Percentiles rank a stretch among this genome's conserved stretches.
Conservation (phyloP, 2,329 filamentous ascomycete genomes). For the Metarhizium sp. region DNA sequence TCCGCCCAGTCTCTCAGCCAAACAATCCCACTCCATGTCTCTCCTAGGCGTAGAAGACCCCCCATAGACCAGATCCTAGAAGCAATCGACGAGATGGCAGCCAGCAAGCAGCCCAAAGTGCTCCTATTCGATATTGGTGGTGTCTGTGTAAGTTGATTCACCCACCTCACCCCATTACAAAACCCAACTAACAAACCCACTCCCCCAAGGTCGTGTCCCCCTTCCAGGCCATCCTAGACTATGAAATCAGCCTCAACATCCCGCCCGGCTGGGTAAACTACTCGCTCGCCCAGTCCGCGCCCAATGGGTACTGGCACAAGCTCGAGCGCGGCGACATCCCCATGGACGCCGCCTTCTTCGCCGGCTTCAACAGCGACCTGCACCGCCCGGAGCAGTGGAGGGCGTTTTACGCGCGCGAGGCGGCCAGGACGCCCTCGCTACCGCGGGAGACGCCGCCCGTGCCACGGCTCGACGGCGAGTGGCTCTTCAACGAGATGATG, state of each 20-base stretch:
- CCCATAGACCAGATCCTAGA: conserved; percentile 17
- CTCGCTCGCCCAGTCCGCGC: conserved; percentile 70
- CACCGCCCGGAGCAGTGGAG: conserved; percentile 58
- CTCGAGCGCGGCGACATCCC: conserved; percentile 77
- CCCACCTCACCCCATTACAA: neutral
- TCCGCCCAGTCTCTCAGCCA: neutral
- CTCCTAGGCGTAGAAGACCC: conserved; percentile 1
- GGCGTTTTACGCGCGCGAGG: conserved; percentile 45
- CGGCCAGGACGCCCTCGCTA: conserved; percentile 29
- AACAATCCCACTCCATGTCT: neutral
- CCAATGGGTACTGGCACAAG: conserved; percentile 76
- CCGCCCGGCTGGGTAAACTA: conserved; percentile 88
- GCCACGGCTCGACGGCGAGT: conserved; percentile 66
- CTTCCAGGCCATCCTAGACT: conserved; percentile 87
- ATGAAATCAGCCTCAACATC: conserved; percentile 67
- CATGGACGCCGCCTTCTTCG: conserved; percentile 67
- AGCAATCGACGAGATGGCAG: conserved; percentile 29
- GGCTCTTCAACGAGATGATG: conserved; percentile 92
- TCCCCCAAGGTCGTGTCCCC: conserved; percentile 73
- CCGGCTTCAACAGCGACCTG: conserved; percentile 66
- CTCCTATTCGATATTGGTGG: conserved; percentile 93
- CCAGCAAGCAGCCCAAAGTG: conserved; percentile 52
- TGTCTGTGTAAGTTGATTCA: conserved; percentile 70
- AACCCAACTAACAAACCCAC: neutral
- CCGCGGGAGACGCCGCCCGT: conserved; percentile 45